Base-by-base conservation (phyloP, 2,329 filamentous ascomycete genomes). In the Aspergillus bombycis region DNA sequence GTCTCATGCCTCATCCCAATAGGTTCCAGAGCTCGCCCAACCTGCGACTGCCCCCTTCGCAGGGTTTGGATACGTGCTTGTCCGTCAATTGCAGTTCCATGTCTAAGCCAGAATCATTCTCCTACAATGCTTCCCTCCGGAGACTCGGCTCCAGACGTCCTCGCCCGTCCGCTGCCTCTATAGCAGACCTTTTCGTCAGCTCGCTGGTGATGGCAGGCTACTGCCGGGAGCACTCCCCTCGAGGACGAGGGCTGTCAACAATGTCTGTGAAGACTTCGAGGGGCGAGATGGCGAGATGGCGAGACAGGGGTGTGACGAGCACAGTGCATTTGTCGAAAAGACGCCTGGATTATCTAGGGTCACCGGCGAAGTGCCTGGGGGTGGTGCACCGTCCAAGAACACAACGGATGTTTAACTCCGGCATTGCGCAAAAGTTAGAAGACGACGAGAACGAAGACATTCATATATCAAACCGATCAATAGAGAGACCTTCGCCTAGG, bases 1-100 rank as follows among this genome's bases (percentile, higher is more conserved):
- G 74, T 84, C 85, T 85, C 86, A 89, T 90, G 88, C 87, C 85
- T 85, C 80, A 83, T 80, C 76, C 84, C 80, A 82, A 82, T 79
- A 80, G 80, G 79, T 81, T 83, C 78, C 80, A 83, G 75, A 81
- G 82, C 82, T 81, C 79, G 72, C 74, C 77, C 70, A 76, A 78
- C 76, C 79, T 79, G 78, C 79, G 80, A 75, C 74, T 80, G 74
- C 76, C 79, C 77, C 79, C 81, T 66, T 81, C 80, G 76, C 75
- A 80, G 78, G 74, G 73, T 67, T 68, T 74, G 69, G 74, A 74
- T 64, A 67, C 70, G 65, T 65, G 71, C 63, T 58, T 65, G 38
- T 61, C 66, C 63, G 50, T 61, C 58, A 68, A 63, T 64, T 61
- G 65, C 67, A 61, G 56, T 68, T 71, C 71, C 65, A 78, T 75